Base-by-base conservation (phyloP, 441 rosid species). In the Populus hybrid region DNA sequence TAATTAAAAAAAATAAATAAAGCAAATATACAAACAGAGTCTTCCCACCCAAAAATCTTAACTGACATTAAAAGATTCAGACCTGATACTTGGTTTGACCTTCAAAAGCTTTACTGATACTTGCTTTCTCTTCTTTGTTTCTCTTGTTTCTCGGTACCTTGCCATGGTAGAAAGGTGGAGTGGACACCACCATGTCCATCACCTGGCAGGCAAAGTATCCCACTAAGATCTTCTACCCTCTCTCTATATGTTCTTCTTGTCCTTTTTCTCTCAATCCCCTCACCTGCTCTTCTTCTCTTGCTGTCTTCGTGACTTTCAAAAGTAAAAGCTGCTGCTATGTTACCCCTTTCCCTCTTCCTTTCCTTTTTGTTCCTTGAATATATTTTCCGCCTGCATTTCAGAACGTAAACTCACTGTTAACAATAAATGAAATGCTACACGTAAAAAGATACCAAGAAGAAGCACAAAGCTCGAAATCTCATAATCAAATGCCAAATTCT, bases 131-230 rank as follows among this genome's bases (percentile, higher is more conserved):
- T 74, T 40, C 21, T 74, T 35, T 40, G 26, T 70, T 56, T 33
- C 21, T 50, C 78, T 73, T 23, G 28, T 76, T 77, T 71, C 69
- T 71, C 69, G 82, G 73, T 78, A 81, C 28, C 74, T 77, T 78
- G 84, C 72, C 82, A 77, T 11, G 42, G 83, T 74, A 75, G 76
- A 88, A 87, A 85, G 78, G 80, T 82, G 71, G 81, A 82, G 84
- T 81, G 83, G 92, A 86, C 81, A 86, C 86, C 84, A 86, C 78
- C 40, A 83, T 88, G 94, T 86, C 75, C 78, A 87, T 83, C 87
- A 80, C 82, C 78, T 82, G 83, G 68, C 69, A 78, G 90, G 86
- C 90, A 94, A 86, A 90, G 84, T 83, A 92, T 91, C 92, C 91
- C 88, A 86, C 88, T 80, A 3, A 86, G 88, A 89, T 90, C 85